A percentile compares a stretch with the other conserved stretches of the same genome.
Conservation (phyloP, 805 yeast genomes). For the Candida chauliodis region DNA sequence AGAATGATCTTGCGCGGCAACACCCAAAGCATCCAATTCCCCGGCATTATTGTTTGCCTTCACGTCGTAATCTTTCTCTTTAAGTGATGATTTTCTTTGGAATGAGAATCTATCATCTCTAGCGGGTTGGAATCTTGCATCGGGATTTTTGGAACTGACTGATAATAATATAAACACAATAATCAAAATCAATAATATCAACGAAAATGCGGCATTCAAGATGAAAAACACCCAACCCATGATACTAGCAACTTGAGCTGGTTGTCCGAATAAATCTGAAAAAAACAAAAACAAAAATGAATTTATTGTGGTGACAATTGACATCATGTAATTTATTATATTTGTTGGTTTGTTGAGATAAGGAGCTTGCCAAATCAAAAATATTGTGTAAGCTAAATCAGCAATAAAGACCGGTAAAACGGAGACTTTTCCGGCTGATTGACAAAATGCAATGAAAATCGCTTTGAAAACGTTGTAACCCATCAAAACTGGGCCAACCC, state of each 20-base stretch:
- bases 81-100: slow-evolving; percentile 47
- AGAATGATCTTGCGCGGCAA: slow-evolving; percentile 79
- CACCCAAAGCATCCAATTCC: slow-evolving; percentile 71
- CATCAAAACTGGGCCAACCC: slow-evolving; percentile 73
- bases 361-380: slow-evolving; percentile 64
- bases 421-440: slow-evolving; percentile 77
- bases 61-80: slow-evolving; percentile 12
- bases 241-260: slow-evolving; percentile 71
- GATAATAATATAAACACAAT: slow-evolving; percentile 63
- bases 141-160: slow-evolving; percentile 78
- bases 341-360: slow-evolving; percentile 83
- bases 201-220: slow-evolving; percentile 83
- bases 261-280: slow-evolving; percentile 79
- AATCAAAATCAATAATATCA: slow-evolving; percentile 67
- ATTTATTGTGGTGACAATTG: slow-evolving; percentile 70
- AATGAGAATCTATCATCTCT: slow-evolving; percentile 90
- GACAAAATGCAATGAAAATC: slow-evolving; percentile 73
- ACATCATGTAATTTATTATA: slow-evolving; percentile 66
- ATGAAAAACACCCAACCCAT: slow-evolving; percentile 93
- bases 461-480: slow-evolving; percentile 63
- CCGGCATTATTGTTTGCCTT: slow-evolving; percentile 16
- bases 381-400: slow-evolving; percentile 67
- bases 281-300: slow-evolving; percentile 84
- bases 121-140: slow-evolving; percentile 82
- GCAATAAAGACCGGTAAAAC: slow-evolving; percentile 71